A percentile compares a stretch with the other conserved stretches of the same genome.
phyloP scores from a whole-genome alignment of 1,139 yeast species.

The Geotrichum australiense region DNA sequence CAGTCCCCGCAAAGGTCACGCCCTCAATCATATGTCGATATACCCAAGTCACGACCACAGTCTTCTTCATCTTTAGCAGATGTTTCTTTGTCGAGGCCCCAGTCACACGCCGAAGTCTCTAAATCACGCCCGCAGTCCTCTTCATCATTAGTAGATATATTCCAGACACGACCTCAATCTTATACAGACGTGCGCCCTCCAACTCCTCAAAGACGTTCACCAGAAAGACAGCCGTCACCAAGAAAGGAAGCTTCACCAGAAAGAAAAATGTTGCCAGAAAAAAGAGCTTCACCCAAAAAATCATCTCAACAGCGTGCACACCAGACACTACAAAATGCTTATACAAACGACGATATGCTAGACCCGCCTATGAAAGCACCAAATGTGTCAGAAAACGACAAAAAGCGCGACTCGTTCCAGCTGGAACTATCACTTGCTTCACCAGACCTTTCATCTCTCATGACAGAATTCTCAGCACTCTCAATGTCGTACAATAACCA shows the following conservation, averaged over 20 bases:
- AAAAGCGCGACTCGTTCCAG: conserved; percentile 11
- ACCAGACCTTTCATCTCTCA: conserved; percentile 16
- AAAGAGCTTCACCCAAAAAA: background rate
- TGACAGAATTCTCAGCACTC: conserved; percentile 13
- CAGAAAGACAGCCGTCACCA: too few species aligned
- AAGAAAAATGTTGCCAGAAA: background rate
- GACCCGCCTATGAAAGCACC: background rate
- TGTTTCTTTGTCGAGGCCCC: too few species aligned
- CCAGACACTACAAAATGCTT: background rate
- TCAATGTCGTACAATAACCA: background rate
- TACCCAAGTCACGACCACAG: too few species aligned
- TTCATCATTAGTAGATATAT: too few species aligned
- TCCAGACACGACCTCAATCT: too few species aligned
- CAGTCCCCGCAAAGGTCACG: too few species aligned
- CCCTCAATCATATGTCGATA: too few species aligned
- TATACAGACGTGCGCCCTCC: too few species aligned
- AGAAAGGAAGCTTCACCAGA: background rate
- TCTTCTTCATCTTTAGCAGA: too few species aligned
- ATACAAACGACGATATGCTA: background rate
- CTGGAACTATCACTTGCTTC: conserved; percentile 16
- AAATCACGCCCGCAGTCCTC: too few species aligned
- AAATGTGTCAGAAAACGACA: background rate
- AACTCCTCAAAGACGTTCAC: background rate
- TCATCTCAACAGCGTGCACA: background rate
- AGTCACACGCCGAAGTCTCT: too few species aligned